A percentile compares a stretch with the other conserved stretches of the same genome.
These are phyloP conservation scores for Didymella keratinophila DNA, from an alignment of 2,329 filamentous ascomycete species.

Conservation along the genomic window DNA sequence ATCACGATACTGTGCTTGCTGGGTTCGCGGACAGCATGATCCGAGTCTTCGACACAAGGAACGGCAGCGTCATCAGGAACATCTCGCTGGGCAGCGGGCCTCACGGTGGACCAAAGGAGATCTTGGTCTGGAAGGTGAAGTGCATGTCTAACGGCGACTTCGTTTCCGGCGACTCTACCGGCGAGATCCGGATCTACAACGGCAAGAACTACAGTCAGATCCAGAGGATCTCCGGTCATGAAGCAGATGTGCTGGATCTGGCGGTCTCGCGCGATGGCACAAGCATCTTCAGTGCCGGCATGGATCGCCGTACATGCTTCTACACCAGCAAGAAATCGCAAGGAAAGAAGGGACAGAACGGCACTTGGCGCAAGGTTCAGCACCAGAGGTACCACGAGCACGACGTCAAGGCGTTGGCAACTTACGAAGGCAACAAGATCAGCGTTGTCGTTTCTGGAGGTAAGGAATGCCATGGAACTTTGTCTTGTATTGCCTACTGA, in stretches of 20 bases:
- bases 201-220: constrained; percentile 88
- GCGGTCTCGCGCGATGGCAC: constrained; percentile 80
- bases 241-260: constrained; percentile 90
- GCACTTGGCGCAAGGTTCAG: constrained; percentile 79
- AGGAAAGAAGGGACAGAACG: constrained; percentile 52
- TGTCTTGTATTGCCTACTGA: constrained; percentile 36
- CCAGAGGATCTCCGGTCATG: constrained; percentile 85
- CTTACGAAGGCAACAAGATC: constrained; percentile 82
- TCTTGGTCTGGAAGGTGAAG: constrained; percentile 93
- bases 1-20: constrained; percentile 80
- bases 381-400: constrained; percentile 89
- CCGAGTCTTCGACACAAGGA: constrained; percentile 85
- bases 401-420: constrained; percentile 93
- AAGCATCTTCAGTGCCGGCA: constrained; percentile 86
- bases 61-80: constrained; percentile 75
- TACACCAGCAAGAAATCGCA: constrained; percentile 64
- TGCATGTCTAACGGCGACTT: constrained; percentile 87
- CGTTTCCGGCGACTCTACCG: constrained; percentile 92
- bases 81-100: constrained; percentile 87
- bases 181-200: constrained; percentile 92
- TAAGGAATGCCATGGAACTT: constrained; percentile 51
- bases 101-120: constrained; percentile 78
- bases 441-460: constrained; percentile 93
- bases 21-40: constrained; percentile 98
- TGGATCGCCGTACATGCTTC: constrained; percentile 85